Conservation (phyloP, 192 early-diverging fungal species). For the Gamsiella multidivaricata region DNA sequence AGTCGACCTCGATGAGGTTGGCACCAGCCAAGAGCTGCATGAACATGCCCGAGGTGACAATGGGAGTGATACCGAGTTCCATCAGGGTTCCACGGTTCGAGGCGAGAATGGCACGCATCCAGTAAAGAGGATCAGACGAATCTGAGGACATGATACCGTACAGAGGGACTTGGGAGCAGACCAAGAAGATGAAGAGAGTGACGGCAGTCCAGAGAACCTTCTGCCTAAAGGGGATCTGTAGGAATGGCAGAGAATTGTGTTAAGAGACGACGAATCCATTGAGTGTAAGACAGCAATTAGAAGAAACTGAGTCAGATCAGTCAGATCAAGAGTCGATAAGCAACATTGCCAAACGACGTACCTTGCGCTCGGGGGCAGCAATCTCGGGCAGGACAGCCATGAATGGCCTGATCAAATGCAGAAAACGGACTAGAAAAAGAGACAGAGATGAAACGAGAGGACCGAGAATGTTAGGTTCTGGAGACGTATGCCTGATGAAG, state of each 20-base stretch:
- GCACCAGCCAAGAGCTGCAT: slow-evolving; percentile 99
- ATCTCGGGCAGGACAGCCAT: slow-evolving; percentile 99
- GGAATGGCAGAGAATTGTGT: not conserved
- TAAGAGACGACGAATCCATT: not conserved
- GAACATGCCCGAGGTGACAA: slow-evolving; percentile 99
- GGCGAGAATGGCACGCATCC: slow-evolving; percentile 99
- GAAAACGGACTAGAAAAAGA: slow-evolving; percentile 81
- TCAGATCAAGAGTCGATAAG: not conserved
- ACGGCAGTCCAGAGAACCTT: slow-evolving; percentile 99
- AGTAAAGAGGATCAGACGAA: slow-evolving; percentile 98
- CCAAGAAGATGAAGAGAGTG: slow-evolving; percentile 99
- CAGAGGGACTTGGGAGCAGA: slow-evolving; percentile 99
- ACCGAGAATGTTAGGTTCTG: slow-evolving; percentile 3
- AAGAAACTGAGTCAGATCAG: not conserved
- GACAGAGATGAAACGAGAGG: slow-evolving; percentile 33
- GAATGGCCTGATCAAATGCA: slow-evolving; percentile 97
- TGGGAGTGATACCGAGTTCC: slow-evolving; percentile 99
- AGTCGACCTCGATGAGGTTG: slow-evolving; percentile 99
- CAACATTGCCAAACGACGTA: slow-evolving; percentile 26
- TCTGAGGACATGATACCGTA: slow-evolving; percentile 99
- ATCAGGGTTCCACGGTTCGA: slow-evolving; percentile 99
- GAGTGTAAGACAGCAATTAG: not conserved
- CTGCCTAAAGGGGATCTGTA: slow-evolving; percentile 94
- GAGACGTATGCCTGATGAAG: not conserved
- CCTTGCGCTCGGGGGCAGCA: slow-evolving; percentile 96